A percentile compares a stretch with the other conserved stretches of the same genome.
Evolutionary conservation across 2,329 filamentous ascomycete genomes (phyloP).

Genomic region (Hypoxylon sp.): DNA sequence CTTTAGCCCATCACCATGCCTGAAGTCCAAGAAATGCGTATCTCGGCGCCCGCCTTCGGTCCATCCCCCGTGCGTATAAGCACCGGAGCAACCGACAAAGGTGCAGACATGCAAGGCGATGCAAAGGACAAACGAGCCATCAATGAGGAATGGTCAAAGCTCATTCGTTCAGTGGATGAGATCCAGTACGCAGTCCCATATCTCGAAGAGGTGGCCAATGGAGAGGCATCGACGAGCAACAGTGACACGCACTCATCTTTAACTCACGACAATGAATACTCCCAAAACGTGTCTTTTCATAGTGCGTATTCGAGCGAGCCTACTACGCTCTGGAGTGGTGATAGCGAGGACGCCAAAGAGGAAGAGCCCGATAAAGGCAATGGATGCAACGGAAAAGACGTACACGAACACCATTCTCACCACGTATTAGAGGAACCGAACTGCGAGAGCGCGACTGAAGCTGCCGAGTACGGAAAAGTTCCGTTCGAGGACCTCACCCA

Average conservation of each 20-base stretch:
- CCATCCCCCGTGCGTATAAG: too few relatives aligned
- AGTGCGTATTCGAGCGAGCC: not conserved
- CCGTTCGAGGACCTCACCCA: conserved; percentile 1
- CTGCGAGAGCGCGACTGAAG: not conserved
- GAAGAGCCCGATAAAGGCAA: not conserved
- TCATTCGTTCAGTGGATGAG: not conserved
- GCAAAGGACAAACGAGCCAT: not conserved
- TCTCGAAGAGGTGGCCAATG: not conserved
- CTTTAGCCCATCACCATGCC: too few relatives aligned
- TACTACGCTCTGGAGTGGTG: not conserved
- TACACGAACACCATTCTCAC: not conserved
- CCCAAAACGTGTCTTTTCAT: not conserved
- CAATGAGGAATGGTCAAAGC: not conserved
- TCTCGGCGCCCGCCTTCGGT: too few relatives aligned
- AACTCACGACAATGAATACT: not conserved
- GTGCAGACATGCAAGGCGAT: too few relatives aligned
- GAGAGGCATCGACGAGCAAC: not conserved
- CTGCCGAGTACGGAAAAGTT: conserved; percentile 4
- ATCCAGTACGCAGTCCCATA: not conserved
- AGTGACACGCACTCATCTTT: not conserved
- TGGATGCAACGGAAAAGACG: not conserved
- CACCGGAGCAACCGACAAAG: too few relatives aligned
- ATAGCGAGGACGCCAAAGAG: not conserved
- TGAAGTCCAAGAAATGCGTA: too few relatives aligned
- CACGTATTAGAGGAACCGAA: too few relatives aligned